A percentile compares a stretch with the other conserved stretches of the same genome.
Conservation (phyloP, 2,329 filamentous ascomycete species). For the Elsinoe perseae region DNA sequence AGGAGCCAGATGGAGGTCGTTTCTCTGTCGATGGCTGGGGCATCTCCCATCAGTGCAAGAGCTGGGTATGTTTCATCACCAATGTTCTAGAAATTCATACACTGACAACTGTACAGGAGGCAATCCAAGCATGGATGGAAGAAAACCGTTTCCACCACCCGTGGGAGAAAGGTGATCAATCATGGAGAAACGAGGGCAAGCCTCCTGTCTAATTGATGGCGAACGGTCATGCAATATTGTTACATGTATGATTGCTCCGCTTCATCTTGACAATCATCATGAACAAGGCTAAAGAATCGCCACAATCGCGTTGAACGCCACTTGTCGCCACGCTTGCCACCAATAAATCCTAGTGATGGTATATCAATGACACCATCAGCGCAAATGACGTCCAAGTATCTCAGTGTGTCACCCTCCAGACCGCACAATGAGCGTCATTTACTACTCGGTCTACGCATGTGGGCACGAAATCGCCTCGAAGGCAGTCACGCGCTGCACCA, state of each 20-base stretch:
- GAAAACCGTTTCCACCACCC: constrained; percentile 15
- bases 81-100: neutral
- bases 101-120: constrained; percentile 1
- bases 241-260: neutral
- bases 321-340: neutral
- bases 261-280: neutral
- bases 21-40: constrained; percentile 32
- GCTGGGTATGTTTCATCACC: constrained; percentile 22
- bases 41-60: constrained; percentile 26
- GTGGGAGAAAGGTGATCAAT: constrained; percentile 3
- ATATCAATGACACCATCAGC: too few relatives aligned
- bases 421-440: neutral
- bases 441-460: neutral
- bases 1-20: constrained; percentile 24
- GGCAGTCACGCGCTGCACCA: neutral
- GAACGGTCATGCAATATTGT: neutral
- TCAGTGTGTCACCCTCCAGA: too few relatives aligned
- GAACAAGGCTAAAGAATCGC: neutral
- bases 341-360: too few relatives aligned
- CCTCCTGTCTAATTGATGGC: neutral
- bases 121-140: constrained; percentile 9
- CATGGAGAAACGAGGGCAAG: neutral
- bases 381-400: too few relatives aligned
- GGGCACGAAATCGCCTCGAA: neutral
- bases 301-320: neutral